These are phyloP conservation scores for Aureococcus anophagefferens DNA, from an alignment of 108 stramenopile species.

Conservation along the genomic window DNA sequence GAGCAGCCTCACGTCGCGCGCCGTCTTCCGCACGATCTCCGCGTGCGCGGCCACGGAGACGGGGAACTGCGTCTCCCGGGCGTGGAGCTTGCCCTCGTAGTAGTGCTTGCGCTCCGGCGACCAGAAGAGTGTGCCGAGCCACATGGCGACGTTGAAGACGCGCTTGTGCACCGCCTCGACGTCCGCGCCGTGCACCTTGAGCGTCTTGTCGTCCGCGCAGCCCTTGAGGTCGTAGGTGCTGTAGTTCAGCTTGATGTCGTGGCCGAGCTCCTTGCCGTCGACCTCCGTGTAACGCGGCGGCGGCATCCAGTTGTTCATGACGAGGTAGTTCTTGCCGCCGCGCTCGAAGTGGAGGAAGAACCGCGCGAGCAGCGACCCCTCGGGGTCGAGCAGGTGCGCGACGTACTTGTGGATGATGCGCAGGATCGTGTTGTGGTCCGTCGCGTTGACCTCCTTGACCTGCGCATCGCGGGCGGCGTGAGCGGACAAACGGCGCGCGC, in stretches of 20 bases:
- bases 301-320: constrained; percentile 1
- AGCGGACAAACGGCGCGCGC: too few species aligned
- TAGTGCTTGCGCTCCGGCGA: not conserved
- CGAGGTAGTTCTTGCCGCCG: not conserved
- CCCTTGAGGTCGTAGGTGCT: not conserved
- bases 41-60: not conserved
- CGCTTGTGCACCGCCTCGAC: not conserved
- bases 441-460: not conserved
- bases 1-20: constrained; percentile 59
- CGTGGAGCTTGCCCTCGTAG: not conserved
- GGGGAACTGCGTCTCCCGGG: not conserved
- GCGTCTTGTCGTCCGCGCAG: not conserved
- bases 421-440: not conserved
- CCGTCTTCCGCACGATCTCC: not conserved
- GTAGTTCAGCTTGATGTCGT: not conserved
- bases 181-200: not conserved
- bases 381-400: not conserved
- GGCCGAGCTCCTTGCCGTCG: not conserved
- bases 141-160: not conserved
- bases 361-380: not conserved
- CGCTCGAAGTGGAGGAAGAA: not conserved
- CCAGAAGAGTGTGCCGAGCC: not conserved
- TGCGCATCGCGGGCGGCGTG: too few species aligned
- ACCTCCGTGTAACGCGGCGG: not conserved
- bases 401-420: not conserved